Percentiles rank a stretch among this genome's conserved stretches.
phyloP scores from a whole-genome alignment of 2,329 filamentous ascomycete species.

The Fusarium sp. region DNA sequence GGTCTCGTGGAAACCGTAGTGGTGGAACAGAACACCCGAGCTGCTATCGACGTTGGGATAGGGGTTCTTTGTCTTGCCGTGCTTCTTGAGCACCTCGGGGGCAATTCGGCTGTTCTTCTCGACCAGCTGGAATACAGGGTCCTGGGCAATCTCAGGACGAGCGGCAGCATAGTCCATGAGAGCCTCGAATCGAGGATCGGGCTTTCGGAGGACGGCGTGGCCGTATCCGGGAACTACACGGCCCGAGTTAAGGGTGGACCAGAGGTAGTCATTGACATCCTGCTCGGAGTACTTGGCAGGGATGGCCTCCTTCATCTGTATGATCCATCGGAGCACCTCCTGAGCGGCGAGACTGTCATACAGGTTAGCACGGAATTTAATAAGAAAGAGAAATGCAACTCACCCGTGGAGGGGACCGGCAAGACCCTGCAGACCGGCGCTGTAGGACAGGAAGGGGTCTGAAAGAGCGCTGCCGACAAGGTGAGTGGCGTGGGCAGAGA shows the following conservation, averaged over 20 bases:
- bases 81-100: conserved; percentile 90
- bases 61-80: conserved; percentile 98
- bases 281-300: conserved; percentile 83
- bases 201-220: conserved; percentile 95
- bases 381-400: conserved; percentile 38
- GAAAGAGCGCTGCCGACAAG: conserved; percentile 94
- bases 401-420: conserved; percentile 82
- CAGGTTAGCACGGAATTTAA: conserved; percentile 1
- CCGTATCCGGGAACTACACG: conserved; percentile 96
- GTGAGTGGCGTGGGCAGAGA: conserved; percentile 95
- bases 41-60: conserved; percentile 97
- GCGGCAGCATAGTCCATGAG: conserved; percentile 95
- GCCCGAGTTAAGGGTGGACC: conserved; percentile 92
- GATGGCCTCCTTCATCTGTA: conserved; percentile 94
- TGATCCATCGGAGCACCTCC: conserved; percentile 96
- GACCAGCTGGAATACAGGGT: conserved; percentile 95
- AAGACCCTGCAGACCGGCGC: conserved; percentile 93
- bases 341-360: conserved; percentile 84
- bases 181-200: conserved; percentile 95
- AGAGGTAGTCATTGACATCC: conserved; percentile 91
- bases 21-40: conserved; percentile 96
- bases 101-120: conserved; percentile 94
- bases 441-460: conserved; percentile 96
- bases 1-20: conserved; percentile 98
- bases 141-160: conserved; percentile 85